These are phyloP conservation scores for Barnettozyma botsteinii DNA, from an alignment of 805 yeast species.

Conservation along the genomic window DNA sequence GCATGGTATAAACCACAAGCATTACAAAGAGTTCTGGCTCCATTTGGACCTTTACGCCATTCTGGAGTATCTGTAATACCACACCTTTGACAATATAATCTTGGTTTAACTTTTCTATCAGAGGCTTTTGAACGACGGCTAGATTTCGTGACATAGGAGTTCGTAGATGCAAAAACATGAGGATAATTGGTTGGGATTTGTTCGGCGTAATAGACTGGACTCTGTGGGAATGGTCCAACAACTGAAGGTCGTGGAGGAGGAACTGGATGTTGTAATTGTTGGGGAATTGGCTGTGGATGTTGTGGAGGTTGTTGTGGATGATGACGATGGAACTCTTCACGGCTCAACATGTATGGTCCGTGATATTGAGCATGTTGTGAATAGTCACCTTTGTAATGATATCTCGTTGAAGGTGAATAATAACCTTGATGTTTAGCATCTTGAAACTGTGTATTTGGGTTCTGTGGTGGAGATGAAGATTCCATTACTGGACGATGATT, in stretches of 20 bases:
- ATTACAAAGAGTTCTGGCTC: constrained; percentile 49
- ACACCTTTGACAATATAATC: constrained; percentile 38
- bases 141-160: background rate
- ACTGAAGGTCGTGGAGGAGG: background rate
- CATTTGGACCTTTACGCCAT: constrained; percentile 79
- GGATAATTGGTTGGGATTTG: background rate
- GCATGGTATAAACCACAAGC: constrained; percentile 79
- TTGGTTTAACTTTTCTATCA: constrained; percentile 8
- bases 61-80: constrained; percentile 59
- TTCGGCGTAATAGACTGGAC: background rate
- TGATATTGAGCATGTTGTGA: background rate
- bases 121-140: background rate
- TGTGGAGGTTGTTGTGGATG: background rate
- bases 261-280: background rate
- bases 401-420: background rate
- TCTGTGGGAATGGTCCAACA: background rate
- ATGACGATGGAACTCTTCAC: background rate
- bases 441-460: background rate
- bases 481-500: background rate
- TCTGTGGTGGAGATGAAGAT: background rate
- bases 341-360: background rate
- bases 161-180: background rate
- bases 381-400: background rate
- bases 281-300: background rate
- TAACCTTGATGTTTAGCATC: background rate